These are phyloP conservation scores for Aspergillus neoniger DNA, from an alignment of 2,329 filamentous ascomycete genomes.

Conservation along the genomic window DNA sequence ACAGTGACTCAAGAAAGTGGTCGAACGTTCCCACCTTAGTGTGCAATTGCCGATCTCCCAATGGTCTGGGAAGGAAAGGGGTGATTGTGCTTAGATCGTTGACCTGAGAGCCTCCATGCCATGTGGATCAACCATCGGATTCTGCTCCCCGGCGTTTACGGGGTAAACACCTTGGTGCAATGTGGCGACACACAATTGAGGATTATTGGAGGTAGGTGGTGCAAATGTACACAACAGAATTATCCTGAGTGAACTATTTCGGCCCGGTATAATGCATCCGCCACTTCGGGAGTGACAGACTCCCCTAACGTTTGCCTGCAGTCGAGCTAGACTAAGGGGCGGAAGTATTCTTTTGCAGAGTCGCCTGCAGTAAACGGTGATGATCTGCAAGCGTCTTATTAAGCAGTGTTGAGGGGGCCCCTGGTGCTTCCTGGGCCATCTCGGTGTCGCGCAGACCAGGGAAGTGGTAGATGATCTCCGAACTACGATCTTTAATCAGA, in stretches of 20 bases:
- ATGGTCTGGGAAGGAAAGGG: slow-evolving; percentile 3
- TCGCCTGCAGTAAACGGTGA: not conserved
- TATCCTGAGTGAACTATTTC: not conserved
- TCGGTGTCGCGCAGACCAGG: not conserved
- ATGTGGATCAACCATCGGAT: not conserved
- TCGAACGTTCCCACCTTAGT: not conserved
- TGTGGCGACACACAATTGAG: not conserved
- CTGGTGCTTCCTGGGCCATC: not conserved
- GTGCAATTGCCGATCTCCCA: not conserved
- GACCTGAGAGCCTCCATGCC: not conserved
- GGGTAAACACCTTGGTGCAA: not conserved
- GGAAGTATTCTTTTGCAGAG: not conserved
- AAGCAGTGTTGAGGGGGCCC: not conserved
- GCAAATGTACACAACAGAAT: not conserved
- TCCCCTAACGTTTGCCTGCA: not conserved
- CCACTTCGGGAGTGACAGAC: not conserved
- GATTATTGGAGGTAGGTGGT: not conserved
- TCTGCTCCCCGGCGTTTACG: not conserved
- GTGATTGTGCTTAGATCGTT: not conserved
- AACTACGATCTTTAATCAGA: not conserved
- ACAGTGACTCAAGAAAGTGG: not conserved
- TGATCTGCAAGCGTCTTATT: not conserved
- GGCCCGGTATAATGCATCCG: not conserved
- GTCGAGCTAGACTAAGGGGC: not conserved
- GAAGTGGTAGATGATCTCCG: not conserved